Evolutionary conservation across 2,329 filamentous ascomycete genomes (phyloP).

Genomic region (Teratosphaeria pseudoeucalypti): DNA sequence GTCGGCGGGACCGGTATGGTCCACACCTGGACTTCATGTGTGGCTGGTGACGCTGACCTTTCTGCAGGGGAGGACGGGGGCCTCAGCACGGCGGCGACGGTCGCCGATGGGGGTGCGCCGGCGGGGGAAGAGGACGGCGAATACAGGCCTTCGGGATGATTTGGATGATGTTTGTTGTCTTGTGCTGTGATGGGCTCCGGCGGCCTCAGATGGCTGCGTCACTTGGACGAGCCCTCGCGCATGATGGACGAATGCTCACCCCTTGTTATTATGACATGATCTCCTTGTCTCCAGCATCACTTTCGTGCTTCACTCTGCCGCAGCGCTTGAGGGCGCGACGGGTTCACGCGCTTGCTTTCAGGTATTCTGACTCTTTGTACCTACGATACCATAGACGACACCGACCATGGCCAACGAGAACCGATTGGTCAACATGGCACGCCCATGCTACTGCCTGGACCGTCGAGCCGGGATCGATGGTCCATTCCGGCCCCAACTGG

Average conservation of each 20-base stretch:
- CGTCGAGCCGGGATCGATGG: background rate
- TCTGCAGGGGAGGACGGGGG: constrained; percentile 9
- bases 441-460: background rate
- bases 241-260: background rate
- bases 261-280: background rate
- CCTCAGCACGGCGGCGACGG: constrained; percentile 10
- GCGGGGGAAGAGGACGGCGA: constrained; percentile 5
- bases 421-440: background rate
- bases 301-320: background rate
- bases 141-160: constrained; percentile 1
- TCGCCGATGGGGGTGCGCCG: constrained; percentile 9
- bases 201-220: background rate
- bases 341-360: background rate
- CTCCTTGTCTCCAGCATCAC: background rate
- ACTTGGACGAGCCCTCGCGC: background rate
- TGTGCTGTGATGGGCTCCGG: background rate
- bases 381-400: no score
- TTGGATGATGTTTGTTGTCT: background rate
- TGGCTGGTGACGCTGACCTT: background rate
- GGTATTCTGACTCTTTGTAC: no score
- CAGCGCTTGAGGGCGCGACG: no score
- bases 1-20: constrained; percentile 7
- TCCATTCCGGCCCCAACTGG: background rate
- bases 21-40: background rate
- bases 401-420: background rate